Conservation (phyloP, 106 monocot genomes). For the Dendrobium chrysotoxum region DNA sequence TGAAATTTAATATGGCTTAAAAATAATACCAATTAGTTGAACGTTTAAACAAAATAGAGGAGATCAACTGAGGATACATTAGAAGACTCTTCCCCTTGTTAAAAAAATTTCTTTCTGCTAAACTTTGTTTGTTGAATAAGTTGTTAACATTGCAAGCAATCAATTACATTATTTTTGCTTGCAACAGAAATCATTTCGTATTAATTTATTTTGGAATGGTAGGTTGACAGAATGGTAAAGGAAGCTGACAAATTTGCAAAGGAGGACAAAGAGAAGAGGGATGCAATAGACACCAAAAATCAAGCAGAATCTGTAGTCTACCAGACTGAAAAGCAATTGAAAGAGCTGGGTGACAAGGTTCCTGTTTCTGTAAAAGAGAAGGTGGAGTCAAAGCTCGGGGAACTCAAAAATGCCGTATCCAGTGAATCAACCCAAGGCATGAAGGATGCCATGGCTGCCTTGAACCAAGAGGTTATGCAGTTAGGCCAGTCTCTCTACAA, state of each 20-base stretch:
- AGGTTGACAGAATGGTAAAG: conserved; percentile 31
- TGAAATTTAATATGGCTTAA: too few relatives aligned
- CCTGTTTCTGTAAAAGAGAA: conserved; percentile 30
- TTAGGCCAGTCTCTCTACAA: conserved; percentile 37
- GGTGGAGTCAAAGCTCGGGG: conserved; percentile 29
- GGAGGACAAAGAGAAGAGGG: conserved; percentile 41
- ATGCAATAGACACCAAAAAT: conserved; percentile 30
- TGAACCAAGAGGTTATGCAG: conserved; percentile 40
- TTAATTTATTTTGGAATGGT: neutral
- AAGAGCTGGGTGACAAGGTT: conserved; percentile 42
- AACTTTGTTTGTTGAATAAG: too few relatives aligned
- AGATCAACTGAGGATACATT: too few relatives aligned
- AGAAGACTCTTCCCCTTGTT: too few relatives aligned
- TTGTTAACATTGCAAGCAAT: too few relatives aligned
- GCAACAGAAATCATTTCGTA: too few relatives aligned
- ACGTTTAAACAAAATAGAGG: too few relatives aligned
- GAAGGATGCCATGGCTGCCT: conserved; percentile 30
- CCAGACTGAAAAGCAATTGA: conserved; percentile 38
- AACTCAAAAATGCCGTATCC: conserved; percentile 26
- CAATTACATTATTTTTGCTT: too few relatives aligned
- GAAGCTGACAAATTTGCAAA: conserved; percentile 31
- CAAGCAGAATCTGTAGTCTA: conserved; percentile 38
- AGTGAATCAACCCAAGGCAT: conserved; percentile 21
- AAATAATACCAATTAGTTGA: too few relatives aligned
- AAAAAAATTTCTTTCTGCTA: too few relatives aligned